Conservation (phyloP, 306 rosid genomes). For the Abrus precatorius region DNA sequence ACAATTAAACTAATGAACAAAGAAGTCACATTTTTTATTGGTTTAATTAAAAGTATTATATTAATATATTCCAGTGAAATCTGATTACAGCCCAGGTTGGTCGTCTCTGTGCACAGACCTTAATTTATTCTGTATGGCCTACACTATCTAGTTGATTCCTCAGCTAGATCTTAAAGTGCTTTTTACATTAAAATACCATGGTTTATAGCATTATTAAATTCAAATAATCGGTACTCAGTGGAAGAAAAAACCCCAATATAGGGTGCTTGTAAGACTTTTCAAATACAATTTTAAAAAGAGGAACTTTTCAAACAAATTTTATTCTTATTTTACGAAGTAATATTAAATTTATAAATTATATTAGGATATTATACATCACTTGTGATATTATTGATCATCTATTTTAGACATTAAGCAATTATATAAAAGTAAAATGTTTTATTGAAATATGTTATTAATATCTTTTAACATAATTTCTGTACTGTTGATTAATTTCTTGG, state of each 20-base stretch:
- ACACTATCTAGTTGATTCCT: constrained; percentile 64
- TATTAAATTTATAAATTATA: no score
- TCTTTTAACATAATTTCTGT: no score
- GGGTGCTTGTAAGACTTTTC: not conserved
- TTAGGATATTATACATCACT: no score
- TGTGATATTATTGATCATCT: no score
- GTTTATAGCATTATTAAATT: not conserved
- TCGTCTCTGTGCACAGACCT: constrained; percentile 32
- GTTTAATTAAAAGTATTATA: not conserved
- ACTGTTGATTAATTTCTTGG: no score
- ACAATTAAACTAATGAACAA: not conserved
- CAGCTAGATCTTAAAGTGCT: constrained; percentile 57
- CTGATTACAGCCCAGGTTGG: constrained; percentile 44
- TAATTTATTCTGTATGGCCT: constrained; percentile 56
- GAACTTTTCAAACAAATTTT: constrained; percentile 20
- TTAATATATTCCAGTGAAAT: constrained; percentile 17
- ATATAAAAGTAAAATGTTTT: no score
- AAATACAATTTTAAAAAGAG: constrained; percentile 19
- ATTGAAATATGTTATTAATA: no score
- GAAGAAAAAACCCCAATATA: not conserved
- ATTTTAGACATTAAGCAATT: no score
- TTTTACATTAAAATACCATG: constrained; percentile 37
- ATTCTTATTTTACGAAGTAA: constrained; percentile 4
- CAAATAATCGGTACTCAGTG: not conserved
- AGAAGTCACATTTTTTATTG: not conserved